Conservation (phyloP, 2,329 filamentous ascomycete genomes). For the Monosporascus sp. region DNA sequence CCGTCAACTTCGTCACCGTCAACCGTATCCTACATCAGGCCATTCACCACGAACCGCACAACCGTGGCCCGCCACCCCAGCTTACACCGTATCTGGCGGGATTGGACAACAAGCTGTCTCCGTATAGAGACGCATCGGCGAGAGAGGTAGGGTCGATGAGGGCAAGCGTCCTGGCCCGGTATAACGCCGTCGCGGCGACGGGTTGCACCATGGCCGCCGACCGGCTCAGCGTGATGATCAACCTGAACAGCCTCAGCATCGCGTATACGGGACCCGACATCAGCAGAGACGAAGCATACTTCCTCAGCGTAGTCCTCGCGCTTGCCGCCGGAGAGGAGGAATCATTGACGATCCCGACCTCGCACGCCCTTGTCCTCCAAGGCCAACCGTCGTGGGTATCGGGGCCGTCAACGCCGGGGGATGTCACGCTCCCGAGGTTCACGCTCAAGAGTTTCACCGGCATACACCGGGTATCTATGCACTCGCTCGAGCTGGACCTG, state of each 20-base stretch:
- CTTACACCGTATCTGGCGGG: not conserved
- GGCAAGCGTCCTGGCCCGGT: not conserved
- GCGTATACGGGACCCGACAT: not conserved
- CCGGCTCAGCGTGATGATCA: slow-evolving; percentile 1
- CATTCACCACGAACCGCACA: not conserved
- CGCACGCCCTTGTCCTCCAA: not conserved
- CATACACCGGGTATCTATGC: not conserved
- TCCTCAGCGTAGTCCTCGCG: not conserved
- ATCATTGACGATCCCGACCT: not conserved
- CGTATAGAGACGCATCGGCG: not conserved
- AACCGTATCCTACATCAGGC: not conserved
- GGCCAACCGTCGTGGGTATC: not conserved
- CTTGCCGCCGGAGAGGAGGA: slow-evolving; percentile 2
- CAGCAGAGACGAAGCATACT: not conserved
- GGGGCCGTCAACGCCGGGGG: not conserved
- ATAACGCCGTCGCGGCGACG: not conserved
- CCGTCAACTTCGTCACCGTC: not conserved
- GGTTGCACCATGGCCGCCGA: not conserved
- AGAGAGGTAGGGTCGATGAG: not conserved
- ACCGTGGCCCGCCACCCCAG: not conserved
- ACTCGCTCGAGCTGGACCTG: not conserved
- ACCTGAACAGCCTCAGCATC: slow-evolving; percentile 1
- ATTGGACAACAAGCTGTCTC: not conserved
- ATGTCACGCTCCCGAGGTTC: not conserved
- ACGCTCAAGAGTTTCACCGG: not conserved